Conservation (phyloP, 257 asterid genomes). For the Lithospermum erythrorhizon region DNA sequence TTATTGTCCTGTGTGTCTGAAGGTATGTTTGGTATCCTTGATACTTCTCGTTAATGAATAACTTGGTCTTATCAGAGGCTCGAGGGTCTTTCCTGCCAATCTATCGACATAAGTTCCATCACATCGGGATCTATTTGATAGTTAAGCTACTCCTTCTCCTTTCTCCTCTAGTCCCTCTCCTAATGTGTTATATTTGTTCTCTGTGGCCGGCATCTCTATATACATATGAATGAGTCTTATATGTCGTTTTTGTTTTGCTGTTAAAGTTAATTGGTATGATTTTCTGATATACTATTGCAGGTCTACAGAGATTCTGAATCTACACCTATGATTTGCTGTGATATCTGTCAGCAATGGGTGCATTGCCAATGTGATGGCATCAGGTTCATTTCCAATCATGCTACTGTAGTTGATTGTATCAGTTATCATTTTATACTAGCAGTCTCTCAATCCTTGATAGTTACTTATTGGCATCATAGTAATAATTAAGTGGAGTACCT, state of each 20-base stretch:
- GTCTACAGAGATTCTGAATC: slow-evolving; percentile 98
- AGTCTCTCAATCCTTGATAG: background rate
- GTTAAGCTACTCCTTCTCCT: background rate
- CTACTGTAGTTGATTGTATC: slow-evolving; percentile 7
- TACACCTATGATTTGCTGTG: slow-evolving; percentile 99
- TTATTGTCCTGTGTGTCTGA: slow-evolving; percentile 94
- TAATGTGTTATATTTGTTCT: too few species aligned
- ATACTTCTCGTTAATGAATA: background rate
- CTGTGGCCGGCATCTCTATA: too few species aligned
- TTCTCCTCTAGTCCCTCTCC: background rate
- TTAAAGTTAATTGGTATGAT: too few species aligned
- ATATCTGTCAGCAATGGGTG: slow-evolving; percentile 95
- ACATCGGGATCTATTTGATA: background rate
- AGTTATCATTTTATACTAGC: background rate
- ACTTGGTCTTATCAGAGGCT: too few species aligned
- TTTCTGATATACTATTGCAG: slow-evolving; percentile 29
- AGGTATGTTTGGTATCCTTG: slow-evolving; percentile 31
- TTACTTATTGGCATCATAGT: background rate
- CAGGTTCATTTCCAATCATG: slow-evolving; percentile 39
- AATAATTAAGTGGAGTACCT: too few species aligned
- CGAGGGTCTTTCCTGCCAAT: background rate
- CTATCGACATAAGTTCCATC: background rate
- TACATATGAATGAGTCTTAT: background rate
- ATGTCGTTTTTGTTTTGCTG: background rate
- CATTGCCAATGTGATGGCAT: slow-evolving; percentile 95